A percentile compares a stretch with the other conserved stretches of the same genome.
Evolutionary conservation across 2,329 filamentous ascomycete species (phyloP).

Genomic region (Fusarium temperatum): DNA sequence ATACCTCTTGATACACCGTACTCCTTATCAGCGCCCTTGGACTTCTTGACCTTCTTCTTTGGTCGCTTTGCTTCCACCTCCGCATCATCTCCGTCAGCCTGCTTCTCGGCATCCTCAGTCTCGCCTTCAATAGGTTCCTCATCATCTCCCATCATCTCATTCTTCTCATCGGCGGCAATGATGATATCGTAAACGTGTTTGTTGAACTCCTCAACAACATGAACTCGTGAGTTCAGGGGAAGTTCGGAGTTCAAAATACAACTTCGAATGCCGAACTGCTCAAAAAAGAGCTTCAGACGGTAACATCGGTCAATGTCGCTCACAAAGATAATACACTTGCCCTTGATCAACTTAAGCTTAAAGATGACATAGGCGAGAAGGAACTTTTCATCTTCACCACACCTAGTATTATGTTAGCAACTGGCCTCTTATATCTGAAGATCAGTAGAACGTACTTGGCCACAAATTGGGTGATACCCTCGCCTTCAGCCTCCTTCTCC

Average conservation of each 20-base stretch:
- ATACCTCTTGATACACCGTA: constrained; percentile 90
- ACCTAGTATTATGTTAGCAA: constrained; percentile 56
- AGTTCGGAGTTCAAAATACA: constrained; percentile 95
- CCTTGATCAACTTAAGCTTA: constrained; percentile 92
- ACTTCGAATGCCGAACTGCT: constrained; percentile 95
- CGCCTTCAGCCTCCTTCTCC: constrained; percentile 79
- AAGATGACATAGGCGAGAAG: constrained; percentile 92
- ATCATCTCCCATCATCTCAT: constrained; percentile 79
- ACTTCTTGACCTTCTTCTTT: constrained; percentile 56
- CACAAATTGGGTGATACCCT: constrained; percentile 85
- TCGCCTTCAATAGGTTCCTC: constrained; percentile 55
- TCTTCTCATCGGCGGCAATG: constrained; percentile 93
- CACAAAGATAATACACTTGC: constrained; percentile 80
- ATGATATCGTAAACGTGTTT: constrained; percentile 97
- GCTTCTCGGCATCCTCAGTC: constrained; percentile 37
- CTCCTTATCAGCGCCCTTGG: constrained; percentile 78
- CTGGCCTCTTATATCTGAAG: not conserved
- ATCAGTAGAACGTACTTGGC: constrained; percentile 67
- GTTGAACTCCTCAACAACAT: constrained; percentile 98
- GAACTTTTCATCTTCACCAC: constrained; percentile 98
- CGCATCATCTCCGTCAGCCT: constrained; percentile 30
- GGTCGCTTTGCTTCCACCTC: constrained; percentile 45
- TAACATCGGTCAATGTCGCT: constrained; percentile 89
- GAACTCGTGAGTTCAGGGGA: constrained; percentile 89
- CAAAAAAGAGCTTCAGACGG: constrained; percentile 90